phyloP scores from a whole-genome alignment of 225 moss, liverwort and hornwort species.

The Ulota crispa region DNA sequence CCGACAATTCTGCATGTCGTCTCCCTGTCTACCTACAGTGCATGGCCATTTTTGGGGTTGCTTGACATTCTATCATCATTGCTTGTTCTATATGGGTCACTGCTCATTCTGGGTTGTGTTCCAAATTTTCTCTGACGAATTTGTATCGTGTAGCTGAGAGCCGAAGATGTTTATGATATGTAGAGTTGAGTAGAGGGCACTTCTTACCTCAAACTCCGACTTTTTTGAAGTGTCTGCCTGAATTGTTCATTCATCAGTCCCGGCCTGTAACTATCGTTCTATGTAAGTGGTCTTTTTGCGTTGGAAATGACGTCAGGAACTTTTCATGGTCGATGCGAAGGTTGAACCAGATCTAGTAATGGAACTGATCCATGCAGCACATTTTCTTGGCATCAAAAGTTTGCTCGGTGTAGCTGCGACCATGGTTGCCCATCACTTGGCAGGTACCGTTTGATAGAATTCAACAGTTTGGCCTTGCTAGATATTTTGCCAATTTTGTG shows the following conservation, averaged over 20 bases:
- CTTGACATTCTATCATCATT: neutral
- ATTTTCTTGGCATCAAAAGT: slow-evolving; percentile 74
- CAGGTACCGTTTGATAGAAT: slow-evolving; percentile 40
- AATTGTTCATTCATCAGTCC: slow-evolving; percentile 14
- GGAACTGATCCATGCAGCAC: slow-evolving; percentile 83
- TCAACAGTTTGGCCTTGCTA: neutral
- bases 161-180: neutral
- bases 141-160: neutral
- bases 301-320: slow-evolving; percentile 16
- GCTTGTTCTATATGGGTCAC: neutral
- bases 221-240: neutral
- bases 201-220: neutral
- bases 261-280: neutral
- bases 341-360: slow-evolving; percentile 78
- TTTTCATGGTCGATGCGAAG: slow-evolving; percentile 45
- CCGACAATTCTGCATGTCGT: neutral
- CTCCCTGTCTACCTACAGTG: slow-evolving; percentile 1
- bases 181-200: slow-evolving; percentile 1
- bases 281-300: slow-evolving; percentile 9
- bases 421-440: slow-evolving; percentile 81
- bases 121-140: neutral
- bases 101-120: neutral
- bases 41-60: slow-evolving; percentile 5
- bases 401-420: slow-evolving; percentile 74
- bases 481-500: neutral